Base-by-base conservation (phyloP, 2,329 filamentous ascomycete genomes). In the Ophiostoma sp. region DNA sequence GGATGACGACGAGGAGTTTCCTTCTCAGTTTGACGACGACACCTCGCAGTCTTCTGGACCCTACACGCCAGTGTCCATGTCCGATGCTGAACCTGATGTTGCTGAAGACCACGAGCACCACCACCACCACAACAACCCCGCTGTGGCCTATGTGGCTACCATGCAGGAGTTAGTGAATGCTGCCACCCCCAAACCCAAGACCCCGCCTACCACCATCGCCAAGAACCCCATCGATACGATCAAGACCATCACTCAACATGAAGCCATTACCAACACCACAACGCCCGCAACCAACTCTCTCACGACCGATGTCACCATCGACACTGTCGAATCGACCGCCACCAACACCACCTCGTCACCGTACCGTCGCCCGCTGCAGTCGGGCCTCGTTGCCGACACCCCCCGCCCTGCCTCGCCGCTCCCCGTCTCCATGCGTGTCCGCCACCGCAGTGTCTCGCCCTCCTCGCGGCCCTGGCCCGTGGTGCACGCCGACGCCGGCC, bases 41-140 rank as follows among this genome's bases (percentile, higher is more conserved):
- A 79, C 81, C 50, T 86, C 85, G 17, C 84, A 85, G 75, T 83
- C 82, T 45, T 84, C 85, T 55, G 84, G 83, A 50, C 79, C 82
- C 39, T 84, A 85, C 72, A 83, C 83, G 2, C 81, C 83, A 48
- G 80, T 83, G 1, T 85, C 85, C 2, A 80, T 85, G 33, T 85
- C 84, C 19, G 85, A 87, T 39, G 71, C 59, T 1, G 73, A 75
- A 55, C 28, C 55, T 7, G 75, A 75, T 19, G 50, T 68, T 7
- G 68, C 63, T 33, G 64, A 68, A 42, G 33, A 63, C 8, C 28
- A 52, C 36, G 19, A 15, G 52, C 45, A 57, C 28, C 33, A 70
- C 52, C 70, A 68, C 42, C 55, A 59, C 31, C 17, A 55, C 63
- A 2, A 39, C 12, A 48, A n/a, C 55, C 48, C 69, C 25, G 25